Percentiles rank a stretch among this genome's conserved stretches.
Evolutionary conservation across 345 rosid genomes (phyloP).

Genomic region (Viola odorata): DNA sequence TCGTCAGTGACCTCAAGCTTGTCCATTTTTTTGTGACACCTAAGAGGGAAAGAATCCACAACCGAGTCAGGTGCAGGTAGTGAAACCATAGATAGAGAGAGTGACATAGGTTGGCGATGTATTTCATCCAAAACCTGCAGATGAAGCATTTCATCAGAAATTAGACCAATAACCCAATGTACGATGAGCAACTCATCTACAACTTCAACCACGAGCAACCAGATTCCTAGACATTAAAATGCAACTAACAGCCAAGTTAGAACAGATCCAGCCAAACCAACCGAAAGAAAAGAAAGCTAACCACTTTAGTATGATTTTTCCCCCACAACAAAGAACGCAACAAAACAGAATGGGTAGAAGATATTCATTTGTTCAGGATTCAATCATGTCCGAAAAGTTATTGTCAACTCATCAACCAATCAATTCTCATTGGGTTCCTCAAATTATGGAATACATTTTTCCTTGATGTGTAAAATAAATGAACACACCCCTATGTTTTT

Average conservation of each 20-base stretch:
- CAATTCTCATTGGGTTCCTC: neutral
- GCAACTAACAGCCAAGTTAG: no score
- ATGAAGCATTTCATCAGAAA: slow-evolving; percentile 8
- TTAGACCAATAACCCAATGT: neutral
- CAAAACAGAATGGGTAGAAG: neutral
- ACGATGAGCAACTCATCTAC: no score
- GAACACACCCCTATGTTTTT: neutral
- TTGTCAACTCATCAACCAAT: neutral
- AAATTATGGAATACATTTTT: neutral
- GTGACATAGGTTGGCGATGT: slow-evolving; percentile 51
- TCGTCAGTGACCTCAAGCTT: slow-evolving; percentile 26
- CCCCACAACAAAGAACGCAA: neutral
- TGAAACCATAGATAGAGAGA: slow-evolving; percentile 45
- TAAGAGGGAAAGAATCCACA: slow-evolving; percentile 63
- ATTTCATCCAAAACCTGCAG: slow-evolving; percentile 73
- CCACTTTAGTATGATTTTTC: neutral
- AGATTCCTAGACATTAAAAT: no score
- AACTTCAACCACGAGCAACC: no score
- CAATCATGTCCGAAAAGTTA: neutral
- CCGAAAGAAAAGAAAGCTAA: neutral
- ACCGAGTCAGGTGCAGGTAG: slow-evolving; percentile 62
- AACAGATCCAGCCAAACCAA: no score
- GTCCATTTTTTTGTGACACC: slow-evolving; percentile 40
- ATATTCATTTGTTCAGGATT: neutral
- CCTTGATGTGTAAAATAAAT: neutral